These are phyloP conservation scores for Penstemon newberryi DNA, from an alignment of 257 asterid species.

Conservation along the genomic window DNA sequence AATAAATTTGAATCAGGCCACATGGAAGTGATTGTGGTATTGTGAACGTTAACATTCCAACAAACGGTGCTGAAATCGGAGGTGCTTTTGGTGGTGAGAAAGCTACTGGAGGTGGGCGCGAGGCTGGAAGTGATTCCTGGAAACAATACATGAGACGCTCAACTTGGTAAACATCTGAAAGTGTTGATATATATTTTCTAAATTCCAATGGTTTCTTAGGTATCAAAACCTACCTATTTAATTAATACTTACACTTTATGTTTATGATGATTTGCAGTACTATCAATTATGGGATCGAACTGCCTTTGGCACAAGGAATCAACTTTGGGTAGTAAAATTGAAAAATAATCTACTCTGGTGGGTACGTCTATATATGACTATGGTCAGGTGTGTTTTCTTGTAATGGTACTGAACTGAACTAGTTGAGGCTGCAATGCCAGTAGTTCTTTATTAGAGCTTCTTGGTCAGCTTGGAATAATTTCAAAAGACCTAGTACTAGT, in stretches of 20 bases:
- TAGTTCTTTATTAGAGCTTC: too few relatives aligned
- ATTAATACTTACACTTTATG: constrained; percentile 14
- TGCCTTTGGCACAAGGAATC: constrained; percentile 88
- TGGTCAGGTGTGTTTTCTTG: background rate
- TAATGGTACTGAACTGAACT: background rate
- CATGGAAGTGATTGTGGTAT: constrained; percentile 98
- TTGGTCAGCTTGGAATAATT: constrained; percentile 6
- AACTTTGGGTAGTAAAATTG: constrained; percentile 55
- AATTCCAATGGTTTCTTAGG: too few relatives aligned
- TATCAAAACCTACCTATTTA: too few relatives aligned
- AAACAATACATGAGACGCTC: constrained; percentile 99
- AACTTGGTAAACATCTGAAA: constrained; percentile 59
- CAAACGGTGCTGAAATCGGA: constrained; percentile 98
- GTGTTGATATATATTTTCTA: background rate
- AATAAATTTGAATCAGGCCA: constrained; percentile 49
- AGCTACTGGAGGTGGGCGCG: constrained; percentile 98
- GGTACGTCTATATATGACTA: background rate
- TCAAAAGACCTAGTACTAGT: background rate
- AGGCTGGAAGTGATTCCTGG: constrained; percentile 99
- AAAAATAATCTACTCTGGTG: constrained; percentile 1
- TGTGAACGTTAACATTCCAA: constrained; percentile 93
- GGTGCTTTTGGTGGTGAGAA: constrained; percentile 99
- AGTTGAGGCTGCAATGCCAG: too few relatives aligned
- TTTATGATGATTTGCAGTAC: constrained; percentile 49
- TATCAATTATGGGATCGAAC: constrained; percentile 69